phyloP scores from a whole-genome alignment of 176 grass and related monocot species.

The barley (Hordeum vulgare) region MorexV3_pseudomolecules_assembly NC_058522.1:36661249-36661748 shows the following conservation, averaged over 20 bases:
- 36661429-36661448: conserved; percentile 12
- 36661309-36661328: neutral
- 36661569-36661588: conserved; percentile 94
- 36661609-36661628: conserved; percentile 89
- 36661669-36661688: conserved; percentile 59
- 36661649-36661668: conserved; percentile 93
- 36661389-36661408: neutral
- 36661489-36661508: conserved; percentile 97
- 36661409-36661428: neutral
- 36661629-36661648: conserved; percentile 69
- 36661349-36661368: neutral
- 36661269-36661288: neutral
- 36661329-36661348: neutral
- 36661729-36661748: conserved; percentile 42
- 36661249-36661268: neutral
- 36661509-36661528: conserved; percentile 94
- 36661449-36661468: conserved; percentile 82
- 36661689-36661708: conserved; percentile 63
- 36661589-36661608: conserved; percentile 87
- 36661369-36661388: neutral
- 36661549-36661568: conserved; percentile 92
- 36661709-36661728: conserved; percentile 32
- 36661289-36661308: neutral
- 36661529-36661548: conserved; percentile 90
- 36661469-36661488: conserved; percentile 95